Evolutionary conservation across 139 green algal species (phyloP), one percentile per base, ranked within the genome.

Genomic region (Chlamydomonas sp.): DNA sequence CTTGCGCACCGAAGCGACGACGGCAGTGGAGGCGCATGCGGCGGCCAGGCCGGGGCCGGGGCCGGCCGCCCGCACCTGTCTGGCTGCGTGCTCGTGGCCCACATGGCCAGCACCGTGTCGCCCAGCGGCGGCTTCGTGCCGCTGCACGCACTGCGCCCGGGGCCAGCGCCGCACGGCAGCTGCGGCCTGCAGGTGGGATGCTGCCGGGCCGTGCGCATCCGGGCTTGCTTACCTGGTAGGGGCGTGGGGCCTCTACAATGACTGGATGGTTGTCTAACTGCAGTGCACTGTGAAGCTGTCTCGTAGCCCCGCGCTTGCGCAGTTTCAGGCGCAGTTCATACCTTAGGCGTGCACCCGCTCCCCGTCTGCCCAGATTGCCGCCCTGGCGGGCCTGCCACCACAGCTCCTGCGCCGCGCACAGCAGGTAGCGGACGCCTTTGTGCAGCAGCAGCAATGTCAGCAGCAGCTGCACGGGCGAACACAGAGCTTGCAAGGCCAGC

Each of bases 71-170:
- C 18, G 69, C 66, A 60, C 5, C 67, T 92, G 66, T 7, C 69
- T 14, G 80, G 75, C 17, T 60, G 69, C 7, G 83, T 93, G 72
- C 80, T 79, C 49, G 79, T 89, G 58, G 87, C 67, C 8, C 93
- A 96, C 93, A 95, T 96, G 93, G 79, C 85, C 18, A 88, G 68
- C 16, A 79, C 57, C 7, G 86, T 89, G 2, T 67, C 69, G 5
- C 16, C 68, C 1, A 20, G 63, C 6, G 72, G 75, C 2, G 66
- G 76, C 3, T 88, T 92, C 20, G 74, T 93, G 59, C 79, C 86
- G 49, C 85, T 90, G 17, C 92, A 90, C 72, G 18, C 18, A 61
- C 78, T 94, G 63, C 59, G 72, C 10, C n/a, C 60, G 20, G 91
- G 93, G 1, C 71, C 90, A 10, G 91, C 91, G 20, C 85, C 89